Conservation (phyloP, 345 rosid genomes). For the Mallotus nudiflorus region DNA sequence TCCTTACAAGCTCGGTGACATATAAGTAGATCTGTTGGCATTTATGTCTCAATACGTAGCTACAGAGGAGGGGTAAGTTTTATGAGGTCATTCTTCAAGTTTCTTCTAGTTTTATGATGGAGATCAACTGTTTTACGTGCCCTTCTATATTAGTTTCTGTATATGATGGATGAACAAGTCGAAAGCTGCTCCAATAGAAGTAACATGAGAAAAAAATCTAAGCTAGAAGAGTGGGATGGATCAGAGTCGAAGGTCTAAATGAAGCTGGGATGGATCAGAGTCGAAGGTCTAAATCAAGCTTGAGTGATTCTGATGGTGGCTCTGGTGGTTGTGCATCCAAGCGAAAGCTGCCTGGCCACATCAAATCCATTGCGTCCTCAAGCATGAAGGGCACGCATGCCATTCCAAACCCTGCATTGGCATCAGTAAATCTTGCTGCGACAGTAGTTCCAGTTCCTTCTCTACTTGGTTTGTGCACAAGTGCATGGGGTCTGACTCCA, state of each 20-base stretch:
- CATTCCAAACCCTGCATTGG: conserved; percentile 31
- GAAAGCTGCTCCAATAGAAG: conserved; percentile 12
- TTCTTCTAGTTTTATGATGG: conserved; percentile 22
- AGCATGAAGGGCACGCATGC: conserved; percentile 40
- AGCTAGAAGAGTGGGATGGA: conserved; percentile 9
- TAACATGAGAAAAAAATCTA: conserved; percentile 13
- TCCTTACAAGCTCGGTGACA: conserved; percentile 9
- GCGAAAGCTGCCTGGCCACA: conserved; percentile 82
- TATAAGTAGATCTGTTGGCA: background rate
- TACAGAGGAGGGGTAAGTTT: background rate
- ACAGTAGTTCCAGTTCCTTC: conserved; percentile 27
- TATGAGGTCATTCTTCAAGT: conserved; percentile 20
- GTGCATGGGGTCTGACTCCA: conserved; percentile 55
- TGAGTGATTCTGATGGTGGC: conserved; percentile 37
- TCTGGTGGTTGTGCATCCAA: conserved; percentile 42
- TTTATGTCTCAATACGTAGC: conserved; percentile 9
- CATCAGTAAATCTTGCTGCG: conserved; percentile 48
- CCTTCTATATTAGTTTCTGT: conserved; percentile 30
- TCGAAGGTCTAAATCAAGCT: conserved; percentile 62
- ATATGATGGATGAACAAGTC: conserved; percentile 26
- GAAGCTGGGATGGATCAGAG: conserved; percentile 51
- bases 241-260: conserved; percentile 64
- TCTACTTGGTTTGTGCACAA: conserved; percentile 50
- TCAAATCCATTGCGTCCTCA: conserved; percentile 46
- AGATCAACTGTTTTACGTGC: conserved; percentile 18